phyloP scores from a whole-genome alignment of 2,329 filamentous ascomycete species.

The Neofusicoccum sp. region DNA sequence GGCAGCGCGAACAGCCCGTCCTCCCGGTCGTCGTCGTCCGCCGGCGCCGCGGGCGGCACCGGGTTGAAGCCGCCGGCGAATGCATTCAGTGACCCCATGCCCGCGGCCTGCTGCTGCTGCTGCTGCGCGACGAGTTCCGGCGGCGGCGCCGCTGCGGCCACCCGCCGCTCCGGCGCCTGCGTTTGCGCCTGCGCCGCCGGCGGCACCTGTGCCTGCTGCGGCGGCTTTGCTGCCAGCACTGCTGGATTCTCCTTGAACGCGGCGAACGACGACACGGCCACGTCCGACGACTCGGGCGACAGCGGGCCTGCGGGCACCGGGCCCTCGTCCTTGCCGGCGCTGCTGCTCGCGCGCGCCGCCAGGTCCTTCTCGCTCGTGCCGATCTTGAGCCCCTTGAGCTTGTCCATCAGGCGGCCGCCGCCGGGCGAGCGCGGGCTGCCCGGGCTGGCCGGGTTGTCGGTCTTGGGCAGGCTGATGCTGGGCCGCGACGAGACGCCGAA shows the following conservation, averaged over 20 bases:
- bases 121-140: constrained; percentile 43
- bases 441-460: constrained; percentile 52
- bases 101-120: constrained; percentile 30
- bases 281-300: constrained; percentile 64
- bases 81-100: constrained; percentile 51
- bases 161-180: constrained; percentile 45
- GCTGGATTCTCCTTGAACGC: constrained; percentile 57
- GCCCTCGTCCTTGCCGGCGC: constrained; percentile 21
- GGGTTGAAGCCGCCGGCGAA: constrained; percentile 34
- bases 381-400: constrained; percentile 76
- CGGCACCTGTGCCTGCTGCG: constrained; percentile 23
- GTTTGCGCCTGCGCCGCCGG: constrained; percentile 24
- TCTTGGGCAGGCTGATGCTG: constrained; percentile 38
- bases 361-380: constrained; percentile 72
- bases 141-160: constrained; percentile 38
- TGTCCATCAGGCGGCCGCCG: constrained; percentile 74
- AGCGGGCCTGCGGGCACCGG: constrained; percentile 52
- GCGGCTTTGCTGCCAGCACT: constrained; percentile 45
- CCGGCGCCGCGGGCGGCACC: constrained; percentile 28
- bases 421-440: constrained; percentile 63
- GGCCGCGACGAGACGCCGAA: constrained; percentile 64
- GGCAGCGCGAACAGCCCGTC: constrained; percentile 87
- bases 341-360: constrained; percentile 43
- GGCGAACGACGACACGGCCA: constrained; percentile 63
- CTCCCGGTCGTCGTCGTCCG: constrained; percentile 59